Evolutionary conservation across 345 rosid species (phyloP).

Genomic region (Corymbia maculata): DNA sequence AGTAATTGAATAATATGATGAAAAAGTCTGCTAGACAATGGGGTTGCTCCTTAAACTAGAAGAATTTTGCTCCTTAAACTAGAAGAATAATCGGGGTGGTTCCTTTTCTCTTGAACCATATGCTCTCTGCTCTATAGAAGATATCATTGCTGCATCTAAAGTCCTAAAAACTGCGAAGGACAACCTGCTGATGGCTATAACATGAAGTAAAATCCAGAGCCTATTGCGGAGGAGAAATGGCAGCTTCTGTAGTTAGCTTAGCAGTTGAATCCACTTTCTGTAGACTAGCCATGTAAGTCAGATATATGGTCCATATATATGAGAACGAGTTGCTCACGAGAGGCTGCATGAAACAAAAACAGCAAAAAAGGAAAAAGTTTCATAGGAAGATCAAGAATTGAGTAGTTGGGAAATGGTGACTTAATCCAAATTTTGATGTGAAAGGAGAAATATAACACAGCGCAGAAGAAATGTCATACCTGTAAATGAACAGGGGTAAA

Average conservation of each 20-base stretch:
- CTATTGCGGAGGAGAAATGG: neutral
- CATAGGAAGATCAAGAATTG: neutral
- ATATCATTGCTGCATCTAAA: neutral
- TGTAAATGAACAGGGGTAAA: constrained; percentile 82
- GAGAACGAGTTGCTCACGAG: constrained; percentile 90
- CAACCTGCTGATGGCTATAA: neutral
- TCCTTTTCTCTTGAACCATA: neutral
- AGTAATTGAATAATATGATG: neutral
- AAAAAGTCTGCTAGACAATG: neutral
- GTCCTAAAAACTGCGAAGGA: neutral
- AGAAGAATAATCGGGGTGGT: neutral
- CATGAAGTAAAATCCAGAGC: neutral
- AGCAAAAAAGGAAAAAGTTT: neutral
- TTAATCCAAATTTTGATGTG: neutral
- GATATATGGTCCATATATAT: constrained; percentile 80
- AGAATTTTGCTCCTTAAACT: neutral
- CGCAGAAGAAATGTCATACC: constrained; percentile 23
- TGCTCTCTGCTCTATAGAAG: neutral
- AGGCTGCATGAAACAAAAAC: constrained; percentile 42
- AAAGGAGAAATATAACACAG: neutral
- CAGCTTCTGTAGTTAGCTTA: constrained; percentile 3
- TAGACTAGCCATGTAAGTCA: constrained; percentile 80
- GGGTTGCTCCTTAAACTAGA: neutral
- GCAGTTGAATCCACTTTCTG: constrained; percentile 32
- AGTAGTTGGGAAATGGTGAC: neutral